Evolutionary conservation across 805 yeast genomes (phyloP).

Genomic region (Candida insectorum): DNA sequence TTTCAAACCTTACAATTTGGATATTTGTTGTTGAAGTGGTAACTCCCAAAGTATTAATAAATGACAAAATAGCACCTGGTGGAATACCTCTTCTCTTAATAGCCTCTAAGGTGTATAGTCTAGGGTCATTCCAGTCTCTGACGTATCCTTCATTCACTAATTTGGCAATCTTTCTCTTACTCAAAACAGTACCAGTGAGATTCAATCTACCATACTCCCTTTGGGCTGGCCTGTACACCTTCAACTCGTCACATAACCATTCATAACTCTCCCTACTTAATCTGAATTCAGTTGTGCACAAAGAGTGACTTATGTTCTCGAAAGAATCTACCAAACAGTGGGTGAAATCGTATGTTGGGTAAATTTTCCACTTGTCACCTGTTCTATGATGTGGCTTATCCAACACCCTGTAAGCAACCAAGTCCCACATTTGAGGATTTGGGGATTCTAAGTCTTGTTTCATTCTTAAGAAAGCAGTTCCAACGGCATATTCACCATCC

Average conservation of each 20-base stretch:
- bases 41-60: constrained; percentile 93
- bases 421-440: constrained; percentile 99
- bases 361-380: constrained; percentile 95
- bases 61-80: constrained; percentile 93
- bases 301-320: constrained; percentile 92
- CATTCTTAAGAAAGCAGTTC: constrained; percentile 95
- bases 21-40: constrained; percentile 91
- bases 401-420: constrained; percentile 93
- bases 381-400: constrained; percentile 94
- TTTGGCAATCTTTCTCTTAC: constrained; percentile 94
- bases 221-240: constrained; percentile 97
- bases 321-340: constrained; percentile 98
- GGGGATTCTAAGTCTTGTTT: constrained; percentile 88
- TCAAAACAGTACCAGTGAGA: constrained; percentile 88
- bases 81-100: constrained; percentile 97
- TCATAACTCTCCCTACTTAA: constrained; percentile 93
- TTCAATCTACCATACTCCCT: constrained; percentile 97
- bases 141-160: constrained; percentile 78
- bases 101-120: constrained; percentile 91
- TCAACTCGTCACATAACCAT: constrained; percentile 95
- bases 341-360: constrained; percentile 98
- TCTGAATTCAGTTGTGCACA: constrained; percentile 94
- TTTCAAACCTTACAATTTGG: constrained; percentile 85
- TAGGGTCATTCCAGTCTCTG: constrained; percentile 98
- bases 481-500: constrained; percentile 83